Percentiles rank a stretch among this genome's conserved stretches.
Evolutionary conservation across 2,329 filamentous ascomycete species (phyloP).

Genomic region (Nothophaeocryptopus gaeumannii): DNA sequence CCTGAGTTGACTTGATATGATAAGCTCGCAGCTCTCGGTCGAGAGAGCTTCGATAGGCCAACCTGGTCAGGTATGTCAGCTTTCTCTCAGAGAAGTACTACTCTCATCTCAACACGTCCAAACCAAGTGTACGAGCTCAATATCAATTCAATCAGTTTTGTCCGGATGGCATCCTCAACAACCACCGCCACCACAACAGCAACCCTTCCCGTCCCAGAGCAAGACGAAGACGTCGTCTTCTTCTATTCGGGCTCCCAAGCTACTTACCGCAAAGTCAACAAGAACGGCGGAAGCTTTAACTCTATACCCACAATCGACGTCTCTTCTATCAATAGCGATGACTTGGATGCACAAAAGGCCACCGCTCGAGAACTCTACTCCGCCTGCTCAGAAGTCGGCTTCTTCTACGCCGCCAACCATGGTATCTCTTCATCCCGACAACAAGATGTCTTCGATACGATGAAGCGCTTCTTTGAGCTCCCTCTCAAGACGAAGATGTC

Average conservation of each 20-base stretch:
- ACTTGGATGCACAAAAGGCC: constrained; percentile 10
- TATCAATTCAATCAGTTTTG: too few relatives aligned
- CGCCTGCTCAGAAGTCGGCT: constrained; percentile 31
- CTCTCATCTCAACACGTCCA: too few relatives aligned
- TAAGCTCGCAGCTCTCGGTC: neutral
- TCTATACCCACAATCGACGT: constrained; percentile 21
- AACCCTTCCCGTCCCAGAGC: neutral
- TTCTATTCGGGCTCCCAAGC: constrained; percentile 13
- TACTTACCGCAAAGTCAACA: constrained; percentile 11
- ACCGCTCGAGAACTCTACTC: constrained; percentile 30
- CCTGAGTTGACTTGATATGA: neutral
- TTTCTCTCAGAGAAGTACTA: too few relatives aligned
- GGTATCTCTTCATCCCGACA: constrained; percentile 30
- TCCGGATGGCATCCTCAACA: neutral
- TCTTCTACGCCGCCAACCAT: constrained; percentile 14
- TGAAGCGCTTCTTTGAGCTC: constrained; percentile 34
- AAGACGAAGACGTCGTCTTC: constrained; percentile 9
- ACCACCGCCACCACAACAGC: neutral
- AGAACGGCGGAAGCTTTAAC: constrained; percentile 13
- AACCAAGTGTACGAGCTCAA: too few relatives aligned
- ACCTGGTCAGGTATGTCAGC: neutral
- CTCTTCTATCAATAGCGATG: constrained; percentile 7
- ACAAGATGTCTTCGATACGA: constrained; percentile 31
- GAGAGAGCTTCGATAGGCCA: constrained; percentile 1
- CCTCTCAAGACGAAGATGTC: constrained; percentile 37